phyloP scores from a whole-genome alignment of 139 green algal genomes.

The Mesotaenium endlicherianum region DNA sequence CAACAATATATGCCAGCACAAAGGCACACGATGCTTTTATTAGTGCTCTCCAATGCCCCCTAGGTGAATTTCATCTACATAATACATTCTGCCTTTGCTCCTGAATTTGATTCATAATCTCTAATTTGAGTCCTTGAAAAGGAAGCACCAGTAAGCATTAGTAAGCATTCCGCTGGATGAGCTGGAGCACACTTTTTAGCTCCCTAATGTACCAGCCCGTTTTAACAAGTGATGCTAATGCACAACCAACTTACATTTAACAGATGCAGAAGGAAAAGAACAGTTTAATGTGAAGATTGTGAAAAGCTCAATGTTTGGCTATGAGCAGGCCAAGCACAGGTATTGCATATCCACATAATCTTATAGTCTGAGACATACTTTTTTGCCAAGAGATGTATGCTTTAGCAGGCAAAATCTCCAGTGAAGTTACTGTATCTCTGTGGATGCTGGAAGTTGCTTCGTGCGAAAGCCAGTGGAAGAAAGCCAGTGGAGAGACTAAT shows the following conservation, averaged over 20 bases:
- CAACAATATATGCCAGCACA: neutral
- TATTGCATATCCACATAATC: neutral
- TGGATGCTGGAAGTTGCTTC: no score
- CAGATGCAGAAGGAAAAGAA: no score
- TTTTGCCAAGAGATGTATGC: neutral
- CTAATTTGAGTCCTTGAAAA: neutral
- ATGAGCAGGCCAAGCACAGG: conserved; percentile 44
- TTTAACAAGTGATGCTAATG: neutral
- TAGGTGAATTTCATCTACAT: neutral
- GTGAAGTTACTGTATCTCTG: no score
- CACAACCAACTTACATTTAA: neutral
- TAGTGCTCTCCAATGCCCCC: neutral
- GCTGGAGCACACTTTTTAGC: neutral
- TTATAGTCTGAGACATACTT: neutral
- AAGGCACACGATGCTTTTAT: neutral
- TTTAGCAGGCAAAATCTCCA: no score
- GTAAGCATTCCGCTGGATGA: neutral
- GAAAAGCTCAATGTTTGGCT: conserved; percentile 42
- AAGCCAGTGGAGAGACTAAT: no score
- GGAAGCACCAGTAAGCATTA: neutral
- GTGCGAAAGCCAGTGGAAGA: no score
- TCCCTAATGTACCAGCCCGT: neutral
- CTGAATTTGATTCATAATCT: neutral
- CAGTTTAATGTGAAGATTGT: conserved; percentile 37
- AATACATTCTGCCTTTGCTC: neutral